These are phyloP conservation scores for Pinus albicaulis DNA, from an alignment of 75 land plant genomes.

Conservation along the genomic window DNA sequence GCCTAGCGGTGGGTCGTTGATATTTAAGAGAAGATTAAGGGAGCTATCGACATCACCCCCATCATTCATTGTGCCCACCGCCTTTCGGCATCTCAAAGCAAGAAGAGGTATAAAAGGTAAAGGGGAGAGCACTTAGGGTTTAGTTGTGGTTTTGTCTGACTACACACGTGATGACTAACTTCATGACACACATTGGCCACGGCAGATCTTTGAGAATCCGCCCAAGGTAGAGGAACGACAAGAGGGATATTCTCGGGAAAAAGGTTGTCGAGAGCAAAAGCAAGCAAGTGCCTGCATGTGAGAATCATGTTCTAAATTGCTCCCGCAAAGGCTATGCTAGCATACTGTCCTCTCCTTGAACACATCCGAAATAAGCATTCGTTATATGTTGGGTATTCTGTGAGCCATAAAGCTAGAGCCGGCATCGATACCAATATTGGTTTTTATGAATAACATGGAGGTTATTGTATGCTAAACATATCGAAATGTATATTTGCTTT, in stretches of 20 bases:
- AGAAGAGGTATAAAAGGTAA: no score
- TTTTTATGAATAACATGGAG: no score
- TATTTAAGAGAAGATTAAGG: not conserved
- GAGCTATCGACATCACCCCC: no score
- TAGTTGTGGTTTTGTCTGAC: not conserved
- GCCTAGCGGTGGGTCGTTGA: not conserved
- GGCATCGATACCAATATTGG: no score
- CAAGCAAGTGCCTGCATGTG: not conserved
- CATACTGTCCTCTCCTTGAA: not conserved
- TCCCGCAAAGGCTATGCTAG: not conserved
- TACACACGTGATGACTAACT: not conserved
- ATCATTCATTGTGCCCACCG: not conserved
- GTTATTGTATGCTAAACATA: no score
- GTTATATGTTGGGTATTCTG: no score
- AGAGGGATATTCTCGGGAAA: not conserved
- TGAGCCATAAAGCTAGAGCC: no score
- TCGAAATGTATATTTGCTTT: no score
- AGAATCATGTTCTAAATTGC: not conserved
- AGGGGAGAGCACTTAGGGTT: not conserved
- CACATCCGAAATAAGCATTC: no score
- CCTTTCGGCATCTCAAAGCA: no score
- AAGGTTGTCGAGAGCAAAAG: not conserved
- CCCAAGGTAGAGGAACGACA: not conserved
- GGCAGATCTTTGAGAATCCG: not conserved
- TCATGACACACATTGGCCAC: not conserved